A percentile compares a stretch with the other conserved stretches of the same genome.
phyloP scores from a whole-genome alignment of 257 asterid species.

The Craterostigma plantagineum region DNA sequence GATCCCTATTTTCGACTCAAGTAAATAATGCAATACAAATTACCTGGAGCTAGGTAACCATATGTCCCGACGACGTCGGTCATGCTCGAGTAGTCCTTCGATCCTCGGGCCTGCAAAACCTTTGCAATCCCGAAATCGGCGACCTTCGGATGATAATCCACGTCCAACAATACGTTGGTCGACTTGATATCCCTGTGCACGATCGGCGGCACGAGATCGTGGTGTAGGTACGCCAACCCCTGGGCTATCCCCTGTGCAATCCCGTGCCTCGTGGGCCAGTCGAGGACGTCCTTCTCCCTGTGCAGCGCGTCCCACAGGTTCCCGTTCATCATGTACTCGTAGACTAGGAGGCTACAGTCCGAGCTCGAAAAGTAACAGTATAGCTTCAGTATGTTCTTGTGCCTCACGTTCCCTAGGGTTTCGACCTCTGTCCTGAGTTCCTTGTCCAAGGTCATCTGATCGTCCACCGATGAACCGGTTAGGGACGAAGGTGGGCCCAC shows the following conservation, averaged over 20 bases:
- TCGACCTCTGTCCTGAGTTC: slow-evolving; percentile 76
- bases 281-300: slow-evolving; percentile 27
- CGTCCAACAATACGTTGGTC: slow-evolving; percentile 62
- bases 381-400: slow-evolving; percentile 82
- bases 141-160: slow-evolving; percentile 58
- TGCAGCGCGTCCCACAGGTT: slow-evolving; percentile 82
- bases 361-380: slow-evolving; percentile 58
- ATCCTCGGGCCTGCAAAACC: slow-evolving; percentile 61
- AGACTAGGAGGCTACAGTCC: slow-evolving; percentile 58
- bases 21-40: not conserved
- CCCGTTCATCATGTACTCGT: slow-evolving; percentile 82
- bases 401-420: slow-evolving; percentile 80
- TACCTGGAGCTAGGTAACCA: slow-evolving; percentile 97
- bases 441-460: slow-evolving; percentile 30
- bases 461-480: slow-evolving; percentile 11
- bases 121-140: slow-evolving; percentile 94
- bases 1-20: not conserved
- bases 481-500: too few relatives aligned
- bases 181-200: slow-evolving; percentile 84
- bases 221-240: slow-evolving; percentile 85
- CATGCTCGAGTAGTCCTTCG: slow-evolving; percentile 54
- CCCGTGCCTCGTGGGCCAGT: slow-evolving; percentile 75
- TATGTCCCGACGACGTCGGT: slow-evolving; percentile 77
- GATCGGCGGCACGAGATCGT: slow-evolving; percentile 59
- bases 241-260: slow-evolving; percentile 73